Percentiles rank a stretch among this genome's conserved stretches.
These are phyloP conservation scores for Nematocida sp. DNA, from an alignment of 371 early-diverging fungal species.

Conservation along the genomic window DNA sequence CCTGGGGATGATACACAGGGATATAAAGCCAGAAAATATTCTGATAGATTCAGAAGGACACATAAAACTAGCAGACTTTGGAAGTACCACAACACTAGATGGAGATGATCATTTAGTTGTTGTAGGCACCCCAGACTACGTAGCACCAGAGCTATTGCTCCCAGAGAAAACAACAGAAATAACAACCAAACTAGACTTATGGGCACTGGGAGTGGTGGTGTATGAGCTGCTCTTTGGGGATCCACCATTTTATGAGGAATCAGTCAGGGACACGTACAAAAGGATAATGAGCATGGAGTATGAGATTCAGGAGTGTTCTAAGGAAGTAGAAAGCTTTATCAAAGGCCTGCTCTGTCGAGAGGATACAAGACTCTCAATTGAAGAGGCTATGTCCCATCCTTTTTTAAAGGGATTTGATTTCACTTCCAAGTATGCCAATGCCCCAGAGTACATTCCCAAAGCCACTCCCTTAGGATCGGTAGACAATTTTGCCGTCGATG, in stretches of 20 bases:
- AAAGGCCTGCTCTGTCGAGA: slow-evolving; percentile 63
- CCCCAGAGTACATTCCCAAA: slow-evolving; percentile 70
- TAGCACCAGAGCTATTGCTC: slow-evolving; percentile 83
- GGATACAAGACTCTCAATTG: slow-evolving; percentile 67
- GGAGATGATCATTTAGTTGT: slow-evolving; percentile 73
- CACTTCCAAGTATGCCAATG: slow-evolving; percentile 65
- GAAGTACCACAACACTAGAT: slow-evolving; percentile 66
- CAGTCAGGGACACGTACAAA: slow-evolving; percentile 84
- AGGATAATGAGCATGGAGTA: slow-evolving; percentile 65
- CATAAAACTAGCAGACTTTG: slow-evolving; percentile 79
- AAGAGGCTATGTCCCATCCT: slow-evolving; percentile 72
- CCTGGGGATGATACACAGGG: slow-evolving; percentile 66
- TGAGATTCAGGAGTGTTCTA: slow-evolving; percentile 43
- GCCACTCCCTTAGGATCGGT: slow-evolving; percentile 69
- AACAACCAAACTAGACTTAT: slow-evolving; percentile 77
- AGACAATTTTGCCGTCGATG: slow-evolving; percentile 68
- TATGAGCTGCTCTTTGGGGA: slow-evolving; percentile 81
- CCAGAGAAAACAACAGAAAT: slow-evolving; percentile 69
- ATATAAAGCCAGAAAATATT: slow-evolving; percentile 80
- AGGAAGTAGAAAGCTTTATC: slow-evolving; percentile 58
- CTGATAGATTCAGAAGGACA: slow-evolving; percentile 70
- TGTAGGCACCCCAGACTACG: slow-evolving; percentile 89
- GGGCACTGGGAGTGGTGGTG: slow-evolving; percentile 93
- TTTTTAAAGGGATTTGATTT: slow-evolving; percentile 81
- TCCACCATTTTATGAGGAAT: slow-evolving; percentile 86